Evolutionary conservation across 2,329 filamentous ascomycete species (phyloP).

Genomic region (Aspergillus japonicus): DNA sequence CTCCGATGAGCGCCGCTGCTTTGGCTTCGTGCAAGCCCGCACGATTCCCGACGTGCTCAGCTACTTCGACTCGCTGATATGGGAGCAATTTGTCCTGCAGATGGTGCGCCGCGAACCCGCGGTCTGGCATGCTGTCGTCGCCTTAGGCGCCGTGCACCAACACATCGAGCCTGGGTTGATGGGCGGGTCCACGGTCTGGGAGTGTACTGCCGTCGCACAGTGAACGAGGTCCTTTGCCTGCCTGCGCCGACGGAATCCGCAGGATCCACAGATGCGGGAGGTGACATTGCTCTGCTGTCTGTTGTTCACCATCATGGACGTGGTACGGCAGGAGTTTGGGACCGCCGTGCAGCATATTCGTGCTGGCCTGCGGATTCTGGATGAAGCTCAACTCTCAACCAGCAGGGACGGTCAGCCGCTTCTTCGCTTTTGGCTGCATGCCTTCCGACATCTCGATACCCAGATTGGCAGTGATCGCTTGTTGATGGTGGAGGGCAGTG

Average conservation of each 20-base stretch:
- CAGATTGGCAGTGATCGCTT: background rate
- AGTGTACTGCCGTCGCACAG: background rate
- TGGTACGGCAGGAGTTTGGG: background rate
- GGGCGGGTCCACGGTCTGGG: background rate
- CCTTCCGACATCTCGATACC: constrained; percentile 1
- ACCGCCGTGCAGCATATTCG: background rate
- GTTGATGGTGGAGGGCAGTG: background rate
- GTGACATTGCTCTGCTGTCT: background rate
- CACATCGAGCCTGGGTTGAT: background rate
- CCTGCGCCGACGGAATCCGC: background rate
- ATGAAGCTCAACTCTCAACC: background rate
- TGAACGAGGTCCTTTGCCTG: background rate
- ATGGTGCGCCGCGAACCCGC: background rate
- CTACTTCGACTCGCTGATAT: background rate
- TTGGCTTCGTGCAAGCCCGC: background rate
- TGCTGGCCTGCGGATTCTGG: background rate
- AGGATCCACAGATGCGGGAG: background rate
- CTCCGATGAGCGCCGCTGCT: constrained; percentile 5
- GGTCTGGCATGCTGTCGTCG: background rate
- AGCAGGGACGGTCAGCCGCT: background rate
- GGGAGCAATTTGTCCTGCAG: background rate
- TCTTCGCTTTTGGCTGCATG: background rate
- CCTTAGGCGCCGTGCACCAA: background rate
- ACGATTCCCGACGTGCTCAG: background rate
- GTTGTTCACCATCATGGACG: background rate